phyloP scores from a whole-genome alignment of 2,329 filamentous ascomycete genomes.

The Lecanosticta acicola region DNA sequence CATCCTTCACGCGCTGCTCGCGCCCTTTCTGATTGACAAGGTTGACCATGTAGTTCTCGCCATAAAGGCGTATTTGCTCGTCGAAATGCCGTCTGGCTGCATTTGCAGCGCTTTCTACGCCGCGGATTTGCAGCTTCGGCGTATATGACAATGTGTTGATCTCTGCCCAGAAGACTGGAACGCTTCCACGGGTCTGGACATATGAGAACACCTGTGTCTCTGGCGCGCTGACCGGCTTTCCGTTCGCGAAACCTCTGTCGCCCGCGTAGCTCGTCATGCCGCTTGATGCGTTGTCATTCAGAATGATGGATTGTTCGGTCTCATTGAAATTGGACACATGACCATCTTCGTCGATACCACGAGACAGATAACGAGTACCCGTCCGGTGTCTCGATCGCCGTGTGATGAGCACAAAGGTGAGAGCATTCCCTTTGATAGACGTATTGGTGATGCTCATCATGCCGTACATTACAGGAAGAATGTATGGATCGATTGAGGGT shows the following conservation, averaged over 20 bases:
- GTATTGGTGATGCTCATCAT: constrained; percentile 90
- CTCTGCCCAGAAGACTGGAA: constrained; percentile 94
- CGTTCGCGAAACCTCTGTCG: constrained; percentile 68
- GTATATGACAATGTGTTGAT: constrained; percentile 90
- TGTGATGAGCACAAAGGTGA: constrained; percentile 84
- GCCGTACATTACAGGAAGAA: constrained; percentile 91
- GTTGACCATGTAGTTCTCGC: constrained; percentile 96
- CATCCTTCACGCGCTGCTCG: constrained; percentile 81
- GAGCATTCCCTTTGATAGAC: constrained; percentile 72
- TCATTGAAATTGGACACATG: constrained; percentile 99
- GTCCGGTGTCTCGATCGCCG: constrained; percentile 80
- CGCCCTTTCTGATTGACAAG: constrained; percentile 94
- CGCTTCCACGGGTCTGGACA: constrained; percentile 92
- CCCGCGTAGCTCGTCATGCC: constrained; percentile 76
- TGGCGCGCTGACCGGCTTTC: constrained; percentile 58
- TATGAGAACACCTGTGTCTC: constrained; percentile 90
- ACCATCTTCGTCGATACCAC: constrained; percentile 86
- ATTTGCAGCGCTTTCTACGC: constrained; percentile 70
- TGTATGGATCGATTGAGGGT: constrained; percentile 78
- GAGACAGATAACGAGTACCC: constrained; percentile 90
- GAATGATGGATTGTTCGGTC: constrained; percentile 84
- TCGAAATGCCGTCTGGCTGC: constrained; percentile 84
- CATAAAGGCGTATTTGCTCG: constrained; percentile 88
- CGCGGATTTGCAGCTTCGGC: constrained; percentile 80
- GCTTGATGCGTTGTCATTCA: constrained; percentile 71